These are phyloP conservation scores for Verticillium klebahnii DNA, from an alignment of 2,329 filamentous ascomycete species.

Conservation along the genomic window DNA sequence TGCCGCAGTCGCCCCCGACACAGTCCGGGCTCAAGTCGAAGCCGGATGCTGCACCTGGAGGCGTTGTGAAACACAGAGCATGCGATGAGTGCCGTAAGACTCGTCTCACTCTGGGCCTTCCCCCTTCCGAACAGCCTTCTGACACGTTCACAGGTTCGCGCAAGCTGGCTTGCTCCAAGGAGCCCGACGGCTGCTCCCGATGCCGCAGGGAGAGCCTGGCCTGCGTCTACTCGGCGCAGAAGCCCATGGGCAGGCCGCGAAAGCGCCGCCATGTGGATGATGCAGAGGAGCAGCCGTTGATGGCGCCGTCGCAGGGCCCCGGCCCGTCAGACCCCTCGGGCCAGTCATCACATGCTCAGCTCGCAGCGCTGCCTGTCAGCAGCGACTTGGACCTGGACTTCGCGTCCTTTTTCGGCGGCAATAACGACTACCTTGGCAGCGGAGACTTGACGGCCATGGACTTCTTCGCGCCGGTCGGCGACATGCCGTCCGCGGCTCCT, in stretches of 20 bases:
- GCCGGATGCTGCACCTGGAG: not conserved
- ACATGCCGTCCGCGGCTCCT: not conserved
- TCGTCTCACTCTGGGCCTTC: not conserved
- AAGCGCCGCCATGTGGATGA: conserved; percentile 43
- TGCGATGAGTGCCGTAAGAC: conserved; percentile 65
- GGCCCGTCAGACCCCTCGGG: not conserved
- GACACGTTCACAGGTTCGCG: conserved; percentile 42
- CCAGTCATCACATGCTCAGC: conserved; percentile 4
- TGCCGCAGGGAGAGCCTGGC: conserved; percentile 51
- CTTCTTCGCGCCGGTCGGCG: conserved; percentile 10
- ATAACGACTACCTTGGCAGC: conserved; percentile 24
- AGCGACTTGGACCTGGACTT: conserved; percentile 25
- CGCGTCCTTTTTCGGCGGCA: conserved; percentile 26
- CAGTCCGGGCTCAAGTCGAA: conserved; percentile 5
- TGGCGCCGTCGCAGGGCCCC: not conserved
- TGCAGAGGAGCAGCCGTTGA: conserved; percentile 7
- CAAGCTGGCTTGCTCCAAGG: conserved; percentile 63
- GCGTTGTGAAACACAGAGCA: conserved; percentile 49
- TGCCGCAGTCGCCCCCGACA: not conserved
- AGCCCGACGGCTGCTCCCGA: conserved; percentile 53
- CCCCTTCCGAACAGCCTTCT: not conserved
- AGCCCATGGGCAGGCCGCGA: conserved; percentile 61
- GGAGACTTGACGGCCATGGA: conserved; percentile 30
- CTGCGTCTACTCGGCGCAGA: conserved; percentile 61
- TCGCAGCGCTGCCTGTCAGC: conserved; percentile 11